A percentile compares a stretch with the other conserved stretches of the same genome.
These are phyloP conservation scores for Vitis rupestris DNA, from an alignment of 164 flowering plant genomes.

Conservation along the genomic window DNA sequence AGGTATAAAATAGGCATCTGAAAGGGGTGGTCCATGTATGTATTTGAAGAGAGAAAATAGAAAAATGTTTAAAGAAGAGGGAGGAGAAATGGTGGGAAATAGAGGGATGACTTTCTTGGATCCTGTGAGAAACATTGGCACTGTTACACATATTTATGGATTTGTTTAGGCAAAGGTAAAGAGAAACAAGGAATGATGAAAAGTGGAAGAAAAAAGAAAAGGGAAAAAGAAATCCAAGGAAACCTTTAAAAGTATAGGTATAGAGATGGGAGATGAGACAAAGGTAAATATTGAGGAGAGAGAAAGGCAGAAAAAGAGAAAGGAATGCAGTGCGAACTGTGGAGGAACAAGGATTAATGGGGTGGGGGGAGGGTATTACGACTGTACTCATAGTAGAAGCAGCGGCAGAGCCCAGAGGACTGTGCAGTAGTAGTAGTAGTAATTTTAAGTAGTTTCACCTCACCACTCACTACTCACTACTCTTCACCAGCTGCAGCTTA, in stretches of 20 bases:
- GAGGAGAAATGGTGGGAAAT: constrained; percentile 28
- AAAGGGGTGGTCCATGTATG: too few relatives aligned
- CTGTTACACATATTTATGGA: constrained; percentile 14
- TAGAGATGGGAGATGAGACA: constrained; percentile 16
- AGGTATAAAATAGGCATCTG: too few relatives aligned
- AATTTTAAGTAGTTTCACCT: too few relatives aligned
- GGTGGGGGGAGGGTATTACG: too few relatives aligned
- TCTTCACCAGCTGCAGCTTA: too few relatives aligned
- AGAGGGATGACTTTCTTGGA: constrained; percentile 46
- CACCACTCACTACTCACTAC: too few relatives aligned
- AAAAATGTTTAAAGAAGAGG: neutral
- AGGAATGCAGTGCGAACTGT: too few relatives aligned
- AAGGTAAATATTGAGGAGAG: constrained; percentile 12
- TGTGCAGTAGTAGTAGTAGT: too few relatives aligned
- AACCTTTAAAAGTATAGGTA: constrained; percentile 18
- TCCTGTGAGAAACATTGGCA: constrained; percentile 35
- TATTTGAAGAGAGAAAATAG: neutral
- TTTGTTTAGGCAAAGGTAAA: constrained; percentile 28
- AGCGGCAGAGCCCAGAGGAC: too few relatives aligned
- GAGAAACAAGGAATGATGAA: constrained; percentile 49
- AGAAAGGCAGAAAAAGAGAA: too few relatives aligned
- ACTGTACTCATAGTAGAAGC: too few relatives aligned
- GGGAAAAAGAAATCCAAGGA: constrained; percentile 24
- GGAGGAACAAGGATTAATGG: too few relatives aligned
- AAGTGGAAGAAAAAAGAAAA: constrained; percentile 29